These are phyloP conservation scores for Ustilago lituana DNA, from an alignment of 1,284 basidiomycete species.

Conservation along the genomic window DNA sequence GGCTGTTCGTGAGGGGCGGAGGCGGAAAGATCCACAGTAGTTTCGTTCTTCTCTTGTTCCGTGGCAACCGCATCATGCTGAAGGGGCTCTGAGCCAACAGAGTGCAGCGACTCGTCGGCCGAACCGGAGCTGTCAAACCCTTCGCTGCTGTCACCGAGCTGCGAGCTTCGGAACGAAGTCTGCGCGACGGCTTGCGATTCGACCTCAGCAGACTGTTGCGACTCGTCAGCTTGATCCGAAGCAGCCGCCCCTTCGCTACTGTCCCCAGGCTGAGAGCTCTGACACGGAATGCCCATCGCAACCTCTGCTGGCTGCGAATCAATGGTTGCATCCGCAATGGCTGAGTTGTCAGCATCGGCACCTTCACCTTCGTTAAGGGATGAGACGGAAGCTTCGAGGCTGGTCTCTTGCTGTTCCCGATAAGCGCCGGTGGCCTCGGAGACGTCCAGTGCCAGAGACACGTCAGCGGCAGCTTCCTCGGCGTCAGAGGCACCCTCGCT, in stretches of 20 bases:
- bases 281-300: not conserved
- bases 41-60: too few species aligned
- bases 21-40: too few species aligned
- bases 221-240: too few species aligned
- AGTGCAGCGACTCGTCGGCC: slow-evolving; percentile 8
- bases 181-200: not conserved
- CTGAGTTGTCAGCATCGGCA: not conserved
- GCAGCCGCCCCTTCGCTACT: too few species aligned
- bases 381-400: not conserved
- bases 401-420: not conserved
- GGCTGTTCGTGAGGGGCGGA: too few species aligned
- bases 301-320: not conserved
- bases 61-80: too few species aligned
- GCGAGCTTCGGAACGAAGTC: not conserved
- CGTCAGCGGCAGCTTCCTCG: not conserved
- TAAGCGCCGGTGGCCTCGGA: not conserved
- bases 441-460: not conserved
- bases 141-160: not conserved
- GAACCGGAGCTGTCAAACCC: too few species aligned
- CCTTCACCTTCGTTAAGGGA: not conserved
- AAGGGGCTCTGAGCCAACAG: not conserved
- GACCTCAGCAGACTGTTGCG: too few species aligned
- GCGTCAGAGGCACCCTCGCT: not conserved
- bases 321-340: not conserved
- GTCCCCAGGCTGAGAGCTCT: not conserved